Conservation (phyloP, 768 basidiomycete species). For the Suillus plorans region DNA sequence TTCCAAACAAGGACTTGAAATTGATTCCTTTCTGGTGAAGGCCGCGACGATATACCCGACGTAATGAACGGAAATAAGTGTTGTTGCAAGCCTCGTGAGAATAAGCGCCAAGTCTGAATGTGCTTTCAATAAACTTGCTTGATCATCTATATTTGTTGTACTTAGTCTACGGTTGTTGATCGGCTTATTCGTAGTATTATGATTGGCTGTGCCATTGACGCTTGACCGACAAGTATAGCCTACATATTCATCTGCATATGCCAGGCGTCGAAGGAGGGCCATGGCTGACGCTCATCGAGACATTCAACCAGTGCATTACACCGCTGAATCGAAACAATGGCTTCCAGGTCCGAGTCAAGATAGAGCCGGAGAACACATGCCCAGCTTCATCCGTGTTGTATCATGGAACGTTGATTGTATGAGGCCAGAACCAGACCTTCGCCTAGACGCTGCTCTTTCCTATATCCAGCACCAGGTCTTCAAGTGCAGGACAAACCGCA, state of each 20-base stretch:
- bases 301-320: not conserved
- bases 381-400: slow-evolving; percentile 45
- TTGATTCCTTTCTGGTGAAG: no score
- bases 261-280: not conserved
- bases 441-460: slow-evolving; percentile 44
- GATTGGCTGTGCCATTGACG: not conserved
- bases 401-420: slow-evolving; percentile 65
- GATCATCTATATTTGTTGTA: no score
- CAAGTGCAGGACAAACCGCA: slow-evolving; percentile 35
- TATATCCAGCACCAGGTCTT: slow-evolving; percentile 52
- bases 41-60: no score
- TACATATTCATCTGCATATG: not conserved
- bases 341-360: not conserved
- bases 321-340: not conserved
- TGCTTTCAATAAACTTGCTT: no score
- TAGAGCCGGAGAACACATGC: slow-evolving; percentile 10
- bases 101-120: no score
- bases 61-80: no score
- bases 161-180: no score
- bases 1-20: no score
- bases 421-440: slow-evolving; percentile 30
- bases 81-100: no score
- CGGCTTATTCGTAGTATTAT: no score
- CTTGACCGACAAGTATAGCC: no score
- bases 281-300: slow-evolving; percentile 3